phyloP scores from a whole-genome alignment of 331 rosid species.

The Telfairia occidentalis region DNA sequence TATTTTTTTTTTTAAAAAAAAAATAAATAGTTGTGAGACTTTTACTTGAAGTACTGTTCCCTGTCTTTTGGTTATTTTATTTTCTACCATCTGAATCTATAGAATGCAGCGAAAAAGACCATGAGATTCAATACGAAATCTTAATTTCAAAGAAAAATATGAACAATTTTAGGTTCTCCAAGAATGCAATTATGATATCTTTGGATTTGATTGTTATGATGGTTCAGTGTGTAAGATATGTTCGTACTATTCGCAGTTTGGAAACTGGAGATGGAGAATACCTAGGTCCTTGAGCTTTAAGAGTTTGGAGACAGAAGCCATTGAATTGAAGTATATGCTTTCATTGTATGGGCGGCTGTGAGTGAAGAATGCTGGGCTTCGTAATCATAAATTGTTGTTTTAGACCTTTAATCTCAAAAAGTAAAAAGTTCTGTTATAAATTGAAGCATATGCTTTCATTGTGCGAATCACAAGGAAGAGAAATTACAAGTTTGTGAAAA shows the following conservation, averaged over 20 bases:
- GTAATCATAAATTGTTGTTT: background rate
- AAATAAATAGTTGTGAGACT: no score
- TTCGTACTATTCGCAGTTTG: slow-evolving; percentile 38
- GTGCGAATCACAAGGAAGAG: background rate
- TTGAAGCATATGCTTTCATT: no score
- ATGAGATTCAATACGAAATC: background rate
- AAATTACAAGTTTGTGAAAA: background rate
- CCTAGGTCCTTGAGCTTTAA: slow-evolving; percentile 58
- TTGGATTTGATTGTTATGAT: background rate
- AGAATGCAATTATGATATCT: background rate
- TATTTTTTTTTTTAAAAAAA: no score
- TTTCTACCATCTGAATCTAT: background rate
- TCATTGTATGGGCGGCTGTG: slow-evolving; percentile 67
- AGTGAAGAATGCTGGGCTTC: slow-evolving; percentile 7
- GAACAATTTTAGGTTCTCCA: background rate
- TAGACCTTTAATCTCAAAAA: background rate
- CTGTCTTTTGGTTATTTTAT: background rate
- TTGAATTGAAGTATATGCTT: slow-evolving; percentile 41
- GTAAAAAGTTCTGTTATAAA: background rate
- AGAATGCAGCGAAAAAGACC: background rate
- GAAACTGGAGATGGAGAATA: slow-evolving; percentile 95
- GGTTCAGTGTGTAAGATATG: background rate
- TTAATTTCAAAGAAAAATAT: background rate
- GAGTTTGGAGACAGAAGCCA: slow-evolving; percentile 55
- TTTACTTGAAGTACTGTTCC: no score